A percentile compares a stretch with the other conserved stretches of the same genome.
phyloP scores from a whole-genome alignment of 2,329 filamentous ascomycete genomes.

The Clonostachys chloroleuca region DNA sequence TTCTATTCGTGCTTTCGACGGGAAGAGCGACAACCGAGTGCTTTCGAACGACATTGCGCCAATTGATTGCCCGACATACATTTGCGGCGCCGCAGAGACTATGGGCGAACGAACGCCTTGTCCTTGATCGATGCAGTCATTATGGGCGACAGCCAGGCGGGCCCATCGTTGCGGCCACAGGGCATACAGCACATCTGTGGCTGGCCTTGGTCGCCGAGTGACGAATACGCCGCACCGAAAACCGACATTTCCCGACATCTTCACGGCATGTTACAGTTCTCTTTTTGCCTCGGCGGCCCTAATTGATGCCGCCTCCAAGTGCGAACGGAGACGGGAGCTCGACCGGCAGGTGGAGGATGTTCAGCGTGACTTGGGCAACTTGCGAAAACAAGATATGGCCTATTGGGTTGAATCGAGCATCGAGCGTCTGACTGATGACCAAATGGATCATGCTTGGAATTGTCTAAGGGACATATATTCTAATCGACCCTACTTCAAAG shows the following conservation, averaged over 20 bases:
- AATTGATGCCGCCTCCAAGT: slow-evolving; percentile 56
- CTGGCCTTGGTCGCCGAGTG: slow-evolving; percentile 42
- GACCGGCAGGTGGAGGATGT: slow-evolving; percentile 56
- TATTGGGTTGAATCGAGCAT: slow-evolving; percentile 18
- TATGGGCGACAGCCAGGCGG: slow-evolving; percentile 65
- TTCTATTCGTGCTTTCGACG: too few species aligned
- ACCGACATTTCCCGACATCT: slow-evolving; percentile 45
- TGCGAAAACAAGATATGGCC: slow-evolving; percentile 10
- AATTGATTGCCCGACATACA: not conserved
- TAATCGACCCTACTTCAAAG: slow-evolving; percentile 27
- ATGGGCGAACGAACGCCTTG: too few species aligned
- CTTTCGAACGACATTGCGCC: not conserved
- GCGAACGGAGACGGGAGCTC: slow-evolving; percentile 52
- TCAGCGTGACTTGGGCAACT: slow-evolving; percentile 36
- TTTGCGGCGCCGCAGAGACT: not conserved
- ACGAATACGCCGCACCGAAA: slow-evolving; percentile 46
- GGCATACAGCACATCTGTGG: slow-evolving; percentile 49
- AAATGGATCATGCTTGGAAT: slow-evolving; percentile 24
- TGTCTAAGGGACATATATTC: slow-evolving; percentile 19
- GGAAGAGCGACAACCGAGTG: not conserved
- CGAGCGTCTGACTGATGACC: slow-evolving; percentile 10
- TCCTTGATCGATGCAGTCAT: slow-evolving; percentile 26
- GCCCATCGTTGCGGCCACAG: slow-evolving; percentile 60
- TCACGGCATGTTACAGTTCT: slow-evolving; percentile 65
- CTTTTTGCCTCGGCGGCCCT: slow-evolving; percentile 62